Evolutionary conservation across 139 green algal species (phyloP).

Genomic region (Dunaliella sp.): DNA sequence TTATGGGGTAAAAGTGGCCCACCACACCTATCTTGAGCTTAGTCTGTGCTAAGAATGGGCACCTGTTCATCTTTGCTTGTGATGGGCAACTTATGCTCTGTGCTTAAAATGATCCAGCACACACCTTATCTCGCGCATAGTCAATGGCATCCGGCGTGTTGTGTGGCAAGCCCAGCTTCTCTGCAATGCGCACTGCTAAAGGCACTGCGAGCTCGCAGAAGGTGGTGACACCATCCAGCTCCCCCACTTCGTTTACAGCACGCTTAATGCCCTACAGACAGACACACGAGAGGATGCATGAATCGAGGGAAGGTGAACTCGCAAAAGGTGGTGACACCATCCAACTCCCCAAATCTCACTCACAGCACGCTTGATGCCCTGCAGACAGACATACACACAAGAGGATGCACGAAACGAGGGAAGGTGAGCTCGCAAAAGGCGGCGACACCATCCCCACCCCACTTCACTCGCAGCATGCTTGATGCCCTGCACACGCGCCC

Average conservation of each 20-base stretch:
- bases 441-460: constrained; percentile 79
- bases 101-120: constrained; percentile 33
- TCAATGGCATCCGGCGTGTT: constrained; percentile 72
- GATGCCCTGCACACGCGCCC: too few species aligned
- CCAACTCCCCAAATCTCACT: constrained; percentile 63
- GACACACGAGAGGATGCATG: too few species aligned
- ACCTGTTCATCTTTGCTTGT: not conserved
- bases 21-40: too few species aligned
- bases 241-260: constrained; percentile 44
- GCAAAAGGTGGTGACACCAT: constrained; percentile 85
- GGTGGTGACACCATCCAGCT: constrained; percentile 80
- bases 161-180: constrained; percentile 74
- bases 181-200: constrained; percentile 72
- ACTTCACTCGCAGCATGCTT: constrained; percentile 15
- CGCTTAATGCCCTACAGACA: constrained; percentile 29
- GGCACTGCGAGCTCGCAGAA: constrained; percentile 90
- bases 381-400: not conserved
- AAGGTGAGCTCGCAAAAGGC: constrained; percentile 90
- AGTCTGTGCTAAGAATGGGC: too few species aligned
- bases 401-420: too few species aligned
- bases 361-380: constrained; percentile 35
- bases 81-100: constrained; percentile 27
- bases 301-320: constrained; percentile 86
- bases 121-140: constrained; percentile 80
- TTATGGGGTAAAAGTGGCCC: not conserved